These are phyloP conservation scores for Phytomonas sp. DNA, from an alignment of 208 protist species.

Conservation along the genomic window DNA sequence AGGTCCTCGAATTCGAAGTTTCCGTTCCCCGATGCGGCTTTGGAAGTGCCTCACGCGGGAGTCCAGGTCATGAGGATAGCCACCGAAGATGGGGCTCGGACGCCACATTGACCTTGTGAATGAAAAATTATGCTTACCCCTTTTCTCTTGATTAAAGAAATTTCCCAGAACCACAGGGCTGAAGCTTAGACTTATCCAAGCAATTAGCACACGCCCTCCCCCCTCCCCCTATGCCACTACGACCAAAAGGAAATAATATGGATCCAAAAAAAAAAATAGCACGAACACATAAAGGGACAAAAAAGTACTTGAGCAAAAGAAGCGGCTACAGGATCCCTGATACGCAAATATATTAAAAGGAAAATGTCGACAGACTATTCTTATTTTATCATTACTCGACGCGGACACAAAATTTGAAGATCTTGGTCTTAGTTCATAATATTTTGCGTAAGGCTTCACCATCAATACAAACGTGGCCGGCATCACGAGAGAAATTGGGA, in stretches of 20 bases:
- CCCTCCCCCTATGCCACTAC: too few relatives aligned
- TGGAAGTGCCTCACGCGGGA: background rate
- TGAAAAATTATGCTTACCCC: background rate
- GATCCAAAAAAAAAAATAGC: background rate
- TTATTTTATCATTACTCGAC: background rate
- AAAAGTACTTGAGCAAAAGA: too few relatives aligned
- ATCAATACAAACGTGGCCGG: background rate
- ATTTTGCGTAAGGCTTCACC: background rate
- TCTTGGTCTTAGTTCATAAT: background rate
- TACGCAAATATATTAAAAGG: background rate
- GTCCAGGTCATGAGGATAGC: background rate
- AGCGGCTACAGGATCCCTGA: too few relatives aligned
- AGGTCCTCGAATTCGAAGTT: background rate
- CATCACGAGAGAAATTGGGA: background rate
- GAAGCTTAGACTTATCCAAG: background rate
- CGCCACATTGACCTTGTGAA: background rate
- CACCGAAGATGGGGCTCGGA: background rate
- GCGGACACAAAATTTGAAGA: background rate
- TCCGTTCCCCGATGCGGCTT: background rate
- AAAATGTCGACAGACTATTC: background rate
- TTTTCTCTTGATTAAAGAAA: background rate
- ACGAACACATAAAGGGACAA: background rate
- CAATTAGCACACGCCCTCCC: background rate
- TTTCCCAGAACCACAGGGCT: background rate
- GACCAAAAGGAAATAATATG: too few relatives aligned